Conservation (phyloP, 441 rosid genomes). For the Arabidopsis lyrata region DNA sequence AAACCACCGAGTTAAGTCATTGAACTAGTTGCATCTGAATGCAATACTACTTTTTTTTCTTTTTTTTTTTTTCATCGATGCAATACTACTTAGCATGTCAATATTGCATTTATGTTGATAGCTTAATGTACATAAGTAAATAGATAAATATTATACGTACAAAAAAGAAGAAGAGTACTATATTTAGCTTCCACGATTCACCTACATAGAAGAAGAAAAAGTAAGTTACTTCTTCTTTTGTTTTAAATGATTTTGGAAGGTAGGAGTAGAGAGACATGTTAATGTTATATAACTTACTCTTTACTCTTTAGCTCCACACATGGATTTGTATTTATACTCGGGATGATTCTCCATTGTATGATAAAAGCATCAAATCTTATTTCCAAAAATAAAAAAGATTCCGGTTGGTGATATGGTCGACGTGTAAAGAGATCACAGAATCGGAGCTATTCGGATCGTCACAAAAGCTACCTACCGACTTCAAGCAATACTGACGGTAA, state of each 20-base stretch:
- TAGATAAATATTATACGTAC: neutral
- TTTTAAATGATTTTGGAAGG: neutral
- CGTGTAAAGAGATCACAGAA: constrained; percentile 40
- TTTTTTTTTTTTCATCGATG: too few species aligned
- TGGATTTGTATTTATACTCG: constrained; percentile 12
- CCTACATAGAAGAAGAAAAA: neutral
- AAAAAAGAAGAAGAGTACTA: neutral
- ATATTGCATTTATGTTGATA: neutral
- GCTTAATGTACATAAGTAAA: neutral
- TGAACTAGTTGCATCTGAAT: neutral
- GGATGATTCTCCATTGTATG: constrained; percentile 32
- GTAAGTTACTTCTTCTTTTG: neutral
- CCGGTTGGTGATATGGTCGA: constrained; percentile 33
- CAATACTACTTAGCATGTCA: neutral
- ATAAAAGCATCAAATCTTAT: constrained; percentile 39
- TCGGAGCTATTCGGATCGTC: constrained; percentile 28
- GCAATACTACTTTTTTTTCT: neutral
- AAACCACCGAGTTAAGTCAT: neutral
- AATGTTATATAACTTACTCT: neutral
- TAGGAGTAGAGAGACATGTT: constrained; percentile 1
- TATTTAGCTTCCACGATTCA: constrained; percentile 5
- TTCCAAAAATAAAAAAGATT: constrained; percentile 34
- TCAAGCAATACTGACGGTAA: neutral
- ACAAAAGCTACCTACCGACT: constrained; percentile 10
- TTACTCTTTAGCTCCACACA: constrained; percentile 12